Evolutionary conservation across 2,329 filamentous ascomycete species (phyloP).

Genomic region (Fusarium decemcellulare): DNA sequence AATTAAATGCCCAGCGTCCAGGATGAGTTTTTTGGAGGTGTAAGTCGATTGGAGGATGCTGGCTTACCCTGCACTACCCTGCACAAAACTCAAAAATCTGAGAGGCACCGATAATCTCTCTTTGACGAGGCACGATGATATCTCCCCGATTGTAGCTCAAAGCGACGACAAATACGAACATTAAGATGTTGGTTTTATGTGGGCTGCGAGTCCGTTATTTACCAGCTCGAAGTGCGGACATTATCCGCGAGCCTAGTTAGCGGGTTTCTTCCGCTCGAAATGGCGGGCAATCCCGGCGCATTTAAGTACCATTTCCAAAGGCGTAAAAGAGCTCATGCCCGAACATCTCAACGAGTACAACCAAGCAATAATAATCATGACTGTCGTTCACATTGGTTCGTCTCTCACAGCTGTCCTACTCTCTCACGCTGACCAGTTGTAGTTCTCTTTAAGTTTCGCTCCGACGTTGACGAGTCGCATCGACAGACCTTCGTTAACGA

Average conservation of each 20-base stretch:
- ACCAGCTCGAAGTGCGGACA: background rate
- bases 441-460: constrained; percentile 66
- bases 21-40: no score
- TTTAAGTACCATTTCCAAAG: background rate
- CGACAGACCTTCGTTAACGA: constrained; percentile 61
- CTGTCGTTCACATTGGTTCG: constrained; percentile 54
- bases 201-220: no score
- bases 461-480: constrained; percentile 57
- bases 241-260: background rate
- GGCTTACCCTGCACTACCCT: no score
- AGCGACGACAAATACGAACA: no score
- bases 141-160: no score
- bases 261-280: constrained; percentile 3
- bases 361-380: constrained; percentile 42
- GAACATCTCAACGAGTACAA: background rate
- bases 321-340: background rate
- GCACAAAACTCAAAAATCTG: no score
- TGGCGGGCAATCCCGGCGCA: background rate
- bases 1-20: no score
- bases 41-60: no score
- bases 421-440: background rate
- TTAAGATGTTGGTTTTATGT: no score
- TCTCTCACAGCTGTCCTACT: background rate
- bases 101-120: no score
- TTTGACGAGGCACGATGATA: no score